These are phyloP conservation scores for Talaromyces verruculosus DNA, from an alignment of 2,329 filamentous ascomycete genomes.

Conservation along the genomic window DNA sequence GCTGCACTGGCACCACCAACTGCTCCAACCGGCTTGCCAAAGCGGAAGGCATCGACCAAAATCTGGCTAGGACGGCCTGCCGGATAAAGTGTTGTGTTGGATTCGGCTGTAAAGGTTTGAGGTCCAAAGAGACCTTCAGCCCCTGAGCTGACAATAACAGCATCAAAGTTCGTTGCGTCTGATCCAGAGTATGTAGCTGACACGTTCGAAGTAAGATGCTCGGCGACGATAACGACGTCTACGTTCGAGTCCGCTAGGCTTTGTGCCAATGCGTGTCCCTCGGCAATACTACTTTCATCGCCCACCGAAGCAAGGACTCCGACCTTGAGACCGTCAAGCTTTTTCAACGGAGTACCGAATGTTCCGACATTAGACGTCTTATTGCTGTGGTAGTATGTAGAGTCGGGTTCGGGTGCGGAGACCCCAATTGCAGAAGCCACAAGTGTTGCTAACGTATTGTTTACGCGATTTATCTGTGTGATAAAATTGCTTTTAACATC, in stretches of 20 bases:
- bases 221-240: conserved; percentile 60
- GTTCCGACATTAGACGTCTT: conserved; percentile 62
- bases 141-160: conserved; percentile 59
- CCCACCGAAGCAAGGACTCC: conserved; percentile 58
- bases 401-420: conserved; percentile 58
- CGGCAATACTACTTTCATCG: conserved; percentile 46
- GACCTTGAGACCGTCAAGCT: conserved; percentile 63
- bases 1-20: conserved; percentile 50
- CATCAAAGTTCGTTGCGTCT: conserved; percentile 52
- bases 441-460: conserved; percentile 64
- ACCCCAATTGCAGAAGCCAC: conserved; percentile 64
- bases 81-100: conserved; percentile 60
- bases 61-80: conserved; percentile 64
- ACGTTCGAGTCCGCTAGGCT: conserved; percentile 48
- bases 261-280: conserved; percentile 54
- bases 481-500: conserved; percentile 66
- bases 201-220: conserved; percentile 56
- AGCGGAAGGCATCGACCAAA: conserved; percentile 62
- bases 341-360: conserved; percentile 58
- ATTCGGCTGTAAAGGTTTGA: conserved; percentile 27
- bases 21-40: conserved; percentile 68
- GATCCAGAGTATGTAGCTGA: conserved; percentile 65
- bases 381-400: conserved; percentile 68
- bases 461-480: conserved; percentile 66
- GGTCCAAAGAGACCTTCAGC: conserved; percentile 54